phyloP scores from a whole-genome alignment of 228 moss, liverwort and hornwort genomes.

The Sphagnum magellanicum region DNA sequence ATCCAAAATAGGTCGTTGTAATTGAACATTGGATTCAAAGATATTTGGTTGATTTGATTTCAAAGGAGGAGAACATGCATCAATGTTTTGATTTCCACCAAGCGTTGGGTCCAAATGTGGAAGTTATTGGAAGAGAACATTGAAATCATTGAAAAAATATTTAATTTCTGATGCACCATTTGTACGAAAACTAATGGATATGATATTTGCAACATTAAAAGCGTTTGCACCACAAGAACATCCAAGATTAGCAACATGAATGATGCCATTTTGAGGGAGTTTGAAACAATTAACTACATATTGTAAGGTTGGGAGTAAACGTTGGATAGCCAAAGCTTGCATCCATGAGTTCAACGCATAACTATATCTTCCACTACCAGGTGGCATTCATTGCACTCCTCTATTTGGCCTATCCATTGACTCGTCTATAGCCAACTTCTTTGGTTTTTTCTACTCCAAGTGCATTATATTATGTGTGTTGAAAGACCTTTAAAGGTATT shows the following conservation, averaged over 20 bases:
- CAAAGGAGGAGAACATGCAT: neutral
- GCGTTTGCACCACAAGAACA: constrained; percentile 34
- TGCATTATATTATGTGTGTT: too few relatives aligned
- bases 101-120: neutral
- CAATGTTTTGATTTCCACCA: neutral
- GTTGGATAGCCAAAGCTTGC: too few relatives aligned
- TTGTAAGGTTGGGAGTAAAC: constrained; percentile 2
- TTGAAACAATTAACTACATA: constrained; percentile 14
- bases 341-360: too few relatives aligned
- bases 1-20: too few relatives aligned
- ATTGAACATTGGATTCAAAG: too few relatives aligned
- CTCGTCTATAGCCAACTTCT: too few relatives aligned
- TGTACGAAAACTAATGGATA: constrained; percentile 5
- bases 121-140: constrained; percentile 20
- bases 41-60: too few relatives aligned
- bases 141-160: constrained; percentile 45
- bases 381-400: too few relatives aligned
- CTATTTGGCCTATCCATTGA: too few relatives aligned
- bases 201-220: constrained; percentile 20
- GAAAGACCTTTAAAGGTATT: too few relatives aligned
- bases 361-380: too few relatives aligned
- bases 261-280: constrained; percentile 3
- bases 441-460: too few relatives aligned
- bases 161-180: constrained; percentile 16
- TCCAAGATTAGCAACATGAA: constrained; percentile 37